Evolutionary conservation across 176 grass and related monocot species (phyloP).

Genomic region (Oryza nivara): DNA sequence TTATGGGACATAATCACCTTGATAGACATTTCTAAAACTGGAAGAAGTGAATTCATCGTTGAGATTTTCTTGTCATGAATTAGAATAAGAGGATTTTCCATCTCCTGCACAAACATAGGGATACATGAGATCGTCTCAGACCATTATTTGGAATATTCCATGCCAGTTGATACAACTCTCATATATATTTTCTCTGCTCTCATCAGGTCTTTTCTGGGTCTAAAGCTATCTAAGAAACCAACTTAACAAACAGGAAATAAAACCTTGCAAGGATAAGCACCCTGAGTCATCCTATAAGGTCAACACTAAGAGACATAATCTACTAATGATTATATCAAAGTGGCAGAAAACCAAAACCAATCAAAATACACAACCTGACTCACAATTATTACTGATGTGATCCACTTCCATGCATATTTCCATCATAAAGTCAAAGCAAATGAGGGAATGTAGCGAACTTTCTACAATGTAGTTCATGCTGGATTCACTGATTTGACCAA

Average conservation of each 20-base stretch:
- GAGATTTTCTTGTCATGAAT: slow-evolving; percentile 98
- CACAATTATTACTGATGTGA: neutral
- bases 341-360: neutral
- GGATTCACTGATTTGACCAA: slow-evolving; percentile 17
- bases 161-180: neutral
- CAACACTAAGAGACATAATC: neutral
- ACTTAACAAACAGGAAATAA: slow-evolving; percentile 2
- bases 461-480: neutral
- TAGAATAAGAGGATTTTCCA: slow-evolving; percentile 86
- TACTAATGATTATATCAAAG: slow-evolving; percentile 18
- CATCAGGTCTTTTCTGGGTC: neutral
- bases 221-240: slow-evolving; percentile 6
- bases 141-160: neutral
- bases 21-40: slow-evolving; percentile 71
- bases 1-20: slow-evolving; percentile 50
- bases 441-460: neutral
- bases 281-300: neutral
- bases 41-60: slow-evolving; percentile 79
- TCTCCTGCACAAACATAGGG: slow-evolving; percentile 59
- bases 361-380: no score
- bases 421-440: slow-evolving; percentile 19
- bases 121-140: slow-evolving; percentile 9
- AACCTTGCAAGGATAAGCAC: neutral
- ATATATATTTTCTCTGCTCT: neutral
- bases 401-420: slow-evolving; percentile 5